These are phyloP conservation scores for Athelia sp. DNA, from an alignment of 1,284 basidiomycete genomes.

Conservation along the genomic window DNA sequence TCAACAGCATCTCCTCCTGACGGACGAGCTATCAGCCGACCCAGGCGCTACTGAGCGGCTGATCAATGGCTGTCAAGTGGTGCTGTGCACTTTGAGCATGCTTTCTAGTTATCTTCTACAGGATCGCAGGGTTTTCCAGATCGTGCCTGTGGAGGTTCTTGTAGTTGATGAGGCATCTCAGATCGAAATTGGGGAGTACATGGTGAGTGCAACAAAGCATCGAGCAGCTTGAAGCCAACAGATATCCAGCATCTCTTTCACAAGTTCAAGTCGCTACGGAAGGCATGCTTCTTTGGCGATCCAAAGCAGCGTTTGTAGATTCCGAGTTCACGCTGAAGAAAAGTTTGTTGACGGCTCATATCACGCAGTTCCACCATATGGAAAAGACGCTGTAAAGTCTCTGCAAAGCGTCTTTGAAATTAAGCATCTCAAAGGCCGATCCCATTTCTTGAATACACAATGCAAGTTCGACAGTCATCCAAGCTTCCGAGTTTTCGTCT, in stretches of 20 bases:
- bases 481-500: conserved; percentile 1
- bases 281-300: conserved; percentile 42
- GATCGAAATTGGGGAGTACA: conserved; percentile 38
- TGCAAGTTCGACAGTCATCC: conserved; percentile 23
- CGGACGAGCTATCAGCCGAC: conserved; percentile 27
- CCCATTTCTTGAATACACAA: conserved; percentile 39
- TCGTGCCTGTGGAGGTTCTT: conserved; percentile 32
- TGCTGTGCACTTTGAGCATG: conserved; percentile 40
- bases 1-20: conserved; percentile 27
- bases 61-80: conserved; percentile 24
- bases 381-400: conserved; percentile 31
- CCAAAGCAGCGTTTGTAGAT: conserved; percentile 35
- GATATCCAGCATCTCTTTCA: conserved; percentile 28
- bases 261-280: conserved; percentile 26
- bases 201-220: conserved; percentile 24
- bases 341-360: background rate
- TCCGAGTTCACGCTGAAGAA: conserved; percentile 8
- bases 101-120: conserved; percentile 34
- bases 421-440: conserved; percentile 27
- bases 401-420: conserved; percentile 45
- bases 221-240: conserved; percentile 3
- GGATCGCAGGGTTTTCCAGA: conserved; percentile 22
- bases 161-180: conserved; percentile 47
- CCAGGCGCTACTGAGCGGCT: conserved; percentile 13
- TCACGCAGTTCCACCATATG: conserved; percentile 41